These are phyloP conservation scores for Fraxinus floribunda DNA, from an alignment of 305 asterid genomes.

Conservation along the genomic window DNA sequence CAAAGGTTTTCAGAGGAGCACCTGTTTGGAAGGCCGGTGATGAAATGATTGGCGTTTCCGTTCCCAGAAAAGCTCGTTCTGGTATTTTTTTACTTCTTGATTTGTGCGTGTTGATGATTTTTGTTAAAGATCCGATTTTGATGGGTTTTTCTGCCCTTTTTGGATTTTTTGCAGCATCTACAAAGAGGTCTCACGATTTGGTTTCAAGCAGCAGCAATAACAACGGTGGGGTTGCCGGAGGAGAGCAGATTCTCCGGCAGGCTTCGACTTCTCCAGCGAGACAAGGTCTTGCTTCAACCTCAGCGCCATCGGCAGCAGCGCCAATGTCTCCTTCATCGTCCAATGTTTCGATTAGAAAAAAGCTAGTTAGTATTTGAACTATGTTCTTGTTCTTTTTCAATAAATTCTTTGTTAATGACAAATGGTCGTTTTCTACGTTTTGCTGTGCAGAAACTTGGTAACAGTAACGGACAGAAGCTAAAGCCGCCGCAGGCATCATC, in stretches of 20 bases:
- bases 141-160: not conserved
- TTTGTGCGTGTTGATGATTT: not conserved
- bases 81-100: conserved; percentile 34
- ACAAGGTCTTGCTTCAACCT: conserved; percentile 37
- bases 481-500: conserved; percentile 72
- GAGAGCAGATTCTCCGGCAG: conserved; percentile 56
- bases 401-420: not conserved
- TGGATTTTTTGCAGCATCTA: conserved; percentile 49
- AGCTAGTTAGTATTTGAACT: conserved; percentile 58
- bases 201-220: conserved; percentile 52
- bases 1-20: conserved; percentile 53
- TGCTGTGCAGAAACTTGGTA: conserved; percentile 53
- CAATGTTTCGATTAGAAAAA: conserved; percentile 64
- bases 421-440: not conserved
- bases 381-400: not conserved
- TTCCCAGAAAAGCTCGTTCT: conserved; percentile 97
- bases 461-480: conserved; percentile 50
- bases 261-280: conserved; percentile 68
- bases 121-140: conserved; percentile 13
- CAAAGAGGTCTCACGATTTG: conserved; percentile 94
- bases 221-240: conserved; percentile 47
- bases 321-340: conserved; percentile 91
- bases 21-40: conserved; percentile 94
- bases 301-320: conserved; percentile 51
- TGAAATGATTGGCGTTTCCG: conserved; percentile 90